Evolutionary conservation across 1,139 yeast species (phyloP).

Genomic region (Yamadazyma dushanensis): DNA sequence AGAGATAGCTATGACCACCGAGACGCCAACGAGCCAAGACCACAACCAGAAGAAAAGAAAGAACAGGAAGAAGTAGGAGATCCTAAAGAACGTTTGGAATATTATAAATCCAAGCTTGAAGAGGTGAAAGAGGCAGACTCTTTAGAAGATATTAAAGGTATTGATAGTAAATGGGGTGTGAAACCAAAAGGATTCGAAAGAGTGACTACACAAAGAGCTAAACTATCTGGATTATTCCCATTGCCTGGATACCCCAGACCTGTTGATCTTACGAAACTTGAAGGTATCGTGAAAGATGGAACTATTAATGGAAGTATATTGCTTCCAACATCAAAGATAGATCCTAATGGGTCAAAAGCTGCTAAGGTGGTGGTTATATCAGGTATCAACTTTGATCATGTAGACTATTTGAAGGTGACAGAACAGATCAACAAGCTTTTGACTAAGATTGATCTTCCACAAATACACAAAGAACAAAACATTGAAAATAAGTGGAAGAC

Average conservation of each 20-base stretch:
- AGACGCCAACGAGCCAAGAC: neutral
- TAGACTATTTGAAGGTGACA: conserved; percentile 42
- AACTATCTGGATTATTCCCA: conserved; percentile 78
- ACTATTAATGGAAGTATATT: conserved; percentile 41
- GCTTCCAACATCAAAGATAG: conserved; percentile 44
- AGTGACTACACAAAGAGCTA: conserved; percentile 77
- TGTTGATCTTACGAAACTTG: conserved; percentile 54
- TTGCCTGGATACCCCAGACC: conserved; percentile 69
- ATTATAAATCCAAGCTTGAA: conserved; percentile 23
- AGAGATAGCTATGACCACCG: neutral
- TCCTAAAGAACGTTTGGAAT: conserved; percentile 17
- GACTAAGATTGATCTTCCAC: conserved; percentile 29
- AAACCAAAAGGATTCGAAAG: conserved; percentile 75
- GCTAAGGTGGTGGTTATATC: conserved; percentile 51
- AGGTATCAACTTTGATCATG: conserved; percentile 43
- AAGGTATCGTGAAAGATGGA: conserved; percentile 44
- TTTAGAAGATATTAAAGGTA: conserved; percentile 35
- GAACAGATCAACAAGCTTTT: conserved; percentile 45
- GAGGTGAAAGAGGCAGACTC: conserved; percentile 22
- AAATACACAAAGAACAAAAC: conserved; percentile 23
- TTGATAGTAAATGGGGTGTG: conserved; percentile 70
- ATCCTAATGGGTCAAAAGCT: conserved; percentile 51
- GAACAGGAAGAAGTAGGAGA: conserved; percentile 1
- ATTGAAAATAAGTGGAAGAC: conserved; percentile 36
- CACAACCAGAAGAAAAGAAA: neutral